Evolutionary conservation across 2,329 filamentous ascomycete genomes (phyloP), one percentile per base, ranked within the genome.

Genomic region (Venturia carpophila): DNA sequence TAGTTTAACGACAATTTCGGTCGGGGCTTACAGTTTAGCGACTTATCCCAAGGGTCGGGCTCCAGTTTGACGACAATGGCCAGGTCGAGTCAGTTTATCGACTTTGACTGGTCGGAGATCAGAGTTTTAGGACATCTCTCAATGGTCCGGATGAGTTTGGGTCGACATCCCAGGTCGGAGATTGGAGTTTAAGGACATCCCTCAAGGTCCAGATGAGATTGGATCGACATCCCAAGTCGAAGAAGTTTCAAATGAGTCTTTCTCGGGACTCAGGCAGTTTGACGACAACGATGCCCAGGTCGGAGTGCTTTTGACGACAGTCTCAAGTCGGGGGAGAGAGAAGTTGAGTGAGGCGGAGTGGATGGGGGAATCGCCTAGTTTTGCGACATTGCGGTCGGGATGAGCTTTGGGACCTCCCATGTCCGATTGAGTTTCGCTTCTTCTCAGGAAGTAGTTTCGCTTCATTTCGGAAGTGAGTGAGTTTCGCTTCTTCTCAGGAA

Each of bases 1-100:
- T 47, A 47, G 45, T 47, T 47, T 47, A 47, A 47, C 45, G 45
- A 47, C 45, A 47, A 47, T 47, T 47, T 47, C 45, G 45, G 45
- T 47, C 45, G 19, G n/a, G 45, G 45, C 45, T 47, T 47, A 47
- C 45, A 47, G 45, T 47, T 47, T 47, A 21, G 9, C 45, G 45
- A 47, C 45, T 47, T 47, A 47, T 47, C 19, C 45, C 45, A 47
- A 47, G 45, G 45, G 45, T 47, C 45, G 45, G 6, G 30, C 30
- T 34, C 30, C 30, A 34, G 30, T 34, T 34, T 34, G 6, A 34
- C 30, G 30, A 34, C 30, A 6, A 34, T 34, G 30, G 30, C 30
- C 30, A 34, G 30, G 30, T 34, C 30, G 6, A 19, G 45, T 21
- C n/a, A 47, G 45, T 47, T 47, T 47, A 47, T 47, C 45, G 45